Conservation (phyloP, 139 green algal species). For the Trebouxia sp. region DNA sequence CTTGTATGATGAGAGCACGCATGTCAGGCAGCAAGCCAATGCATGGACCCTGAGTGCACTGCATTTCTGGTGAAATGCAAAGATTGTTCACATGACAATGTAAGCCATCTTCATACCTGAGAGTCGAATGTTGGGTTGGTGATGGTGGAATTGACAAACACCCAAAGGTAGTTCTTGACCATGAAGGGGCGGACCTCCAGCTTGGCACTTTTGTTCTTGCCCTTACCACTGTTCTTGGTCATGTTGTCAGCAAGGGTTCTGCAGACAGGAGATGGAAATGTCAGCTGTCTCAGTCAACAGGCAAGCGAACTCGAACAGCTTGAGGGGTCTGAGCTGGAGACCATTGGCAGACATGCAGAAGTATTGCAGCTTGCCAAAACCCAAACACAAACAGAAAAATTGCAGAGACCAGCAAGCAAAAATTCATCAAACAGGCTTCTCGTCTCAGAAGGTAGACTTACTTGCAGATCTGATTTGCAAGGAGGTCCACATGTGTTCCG, state of each 20-base stretch:
- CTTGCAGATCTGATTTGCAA: conserved; percentile 89
- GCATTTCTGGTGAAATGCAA: no score
- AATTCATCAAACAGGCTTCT: not conserved
- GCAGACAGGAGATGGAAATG: not conserved
- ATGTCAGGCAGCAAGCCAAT: no score
- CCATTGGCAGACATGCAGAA: no score
- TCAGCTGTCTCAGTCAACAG: not conserved
- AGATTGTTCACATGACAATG: no score
- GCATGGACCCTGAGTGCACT: no score
- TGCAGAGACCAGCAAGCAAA: not conserved
- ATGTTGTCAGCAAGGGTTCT: conserved; percentile 81
- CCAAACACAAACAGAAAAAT: not conserved
- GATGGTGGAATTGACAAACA: conserved; percentile 97
- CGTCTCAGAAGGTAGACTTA: conserved; percentile 37
- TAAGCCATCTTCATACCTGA: conserved; percentile 70
- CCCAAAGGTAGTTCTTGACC: conserved; percentile 97
- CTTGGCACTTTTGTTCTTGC: conserved; percentile 89
- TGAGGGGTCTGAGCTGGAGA: not conserved
- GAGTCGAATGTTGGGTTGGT: conserved; percentile 99
- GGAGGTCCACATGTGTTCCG: conserved; percentile 94
- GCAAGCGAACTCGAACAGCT: not conserved
- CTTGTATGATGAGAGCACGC: not conserved
- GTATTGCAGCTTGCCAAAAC: no score
- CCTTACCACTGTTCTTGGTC: conserved; percentile 68
- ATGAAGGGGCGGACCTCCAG: conserved; percentile 89